Evolutionary conservation across 345 rosid genomes (phyloP).

Genomic region (Eucalyptus curtisii): DNA sequence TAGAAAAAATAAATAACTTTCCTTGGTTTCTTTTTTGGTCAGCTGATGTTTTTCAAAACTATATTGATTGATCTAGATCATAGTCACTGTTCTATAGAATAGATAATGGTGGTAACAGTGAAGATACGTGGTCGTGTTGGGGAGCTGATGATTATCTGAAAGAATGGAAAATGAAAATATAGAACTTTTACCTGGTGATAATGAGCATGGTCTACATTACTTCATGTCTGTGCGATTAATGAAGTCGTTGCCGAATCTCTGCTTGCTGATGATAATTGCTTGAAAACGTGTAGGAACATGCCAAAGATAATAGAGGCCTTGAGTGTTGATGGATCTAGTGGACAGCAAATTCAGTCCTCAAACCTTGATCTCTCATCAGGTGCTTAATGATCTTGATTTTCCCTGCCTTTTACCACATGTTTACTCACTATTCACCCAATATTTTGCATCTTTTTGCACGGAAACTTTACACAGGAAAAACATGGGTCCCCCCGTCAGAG

Average conservation of each 20-base stretch:
- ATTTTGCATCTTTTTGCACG: neutral
- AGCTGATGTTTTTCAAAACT: neutral
- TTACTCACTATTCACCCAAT: neutral
- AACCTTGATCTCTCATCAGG: slow-evolving; percentile 64
- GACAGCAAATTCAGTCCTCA: slow-evolving; percentile 66
- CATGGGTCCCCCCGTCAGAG: slow-evolving; percentile 78
- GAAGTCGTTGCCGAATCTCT: neutral
- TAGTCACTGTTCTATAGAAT: neutral
- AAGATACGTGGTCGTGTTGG: neutral
- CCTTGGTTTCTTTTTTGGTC: neutral
- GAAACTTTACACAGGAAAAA: slow-evolving; percentile 43
- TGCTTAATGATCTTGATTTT: neutral
- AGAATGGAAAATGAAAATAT: neutral
- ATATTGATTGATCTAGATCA: neutral
- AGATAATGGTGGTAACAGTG: neutral
- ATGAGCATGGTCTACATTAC: neutral
- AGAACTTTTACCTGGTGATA: neutral
- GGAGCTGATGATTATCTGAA: neutral
- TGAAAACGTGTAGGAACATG: slow-evolving; percentile 32
- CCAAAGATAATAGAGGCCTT: slow-evolving; percentile 65
- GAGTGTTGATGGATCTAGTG: slow-evolving; percentile 76
- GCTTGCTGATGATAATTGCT: neutral
- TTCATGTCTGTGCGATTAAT: neutral
- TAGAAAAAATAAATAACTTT: neutral
- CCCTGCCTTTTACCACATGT: neutral